Evolutionary conservation across 805 yeast species (phyloP).

Genomic region (Tetrapisispora namnaoensis): DNA sequence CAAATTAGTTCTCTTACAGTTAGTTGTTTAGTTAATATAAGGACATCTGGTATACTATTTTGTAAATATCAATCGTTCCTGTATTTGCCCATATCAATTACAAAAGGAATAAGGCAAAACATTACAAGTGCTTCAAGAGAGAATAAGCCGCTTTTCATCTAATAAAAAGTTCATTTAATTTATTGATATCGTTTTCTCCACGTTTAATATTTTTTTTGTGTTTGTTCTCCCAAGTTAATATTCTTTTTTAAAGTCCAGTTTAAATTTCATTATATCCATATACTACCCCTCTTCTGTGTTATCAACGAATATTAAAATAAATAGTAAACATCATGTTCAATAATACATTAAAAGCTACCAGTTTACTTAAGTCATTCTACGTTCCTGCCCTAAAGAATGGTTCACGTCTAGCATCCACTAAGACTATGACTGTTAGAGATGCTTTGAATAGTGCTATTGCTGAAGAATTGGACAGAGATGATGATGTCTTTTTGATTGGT

Average conservation of each 20-base stretch:
- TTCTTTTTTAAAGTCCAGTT: neutral
- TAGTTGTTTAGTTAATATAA: too few relatives aligned
- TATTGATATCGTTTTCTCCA: too few relatives aligned
- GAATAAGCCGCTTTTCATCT: too few relatives aligned
- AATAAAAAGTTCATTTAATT: too few relatives aligned
- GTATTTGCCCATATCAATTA: neutral
- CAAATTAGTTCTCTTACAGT: too few relatives aligned
- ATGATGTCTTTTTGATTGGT: constrained; percentile 90
- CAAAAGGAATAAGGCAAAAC: neutral
- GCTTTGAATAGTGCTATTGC: constrained; percentile 92
- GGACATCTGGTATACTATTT: neutral
- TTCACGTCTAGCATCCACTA: constrained; percentile 32
- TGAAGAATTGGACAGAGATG: constrained; percentile 95
- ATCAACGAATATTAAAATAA: neutral
- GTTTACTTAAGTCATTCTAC: neutral
- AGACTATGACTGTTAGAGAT: constrained; percentile 86
- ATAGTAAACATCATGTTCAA: neutral
- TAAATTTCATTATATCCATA: neutral
- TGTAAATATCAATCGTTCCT: too few relatives aligned
- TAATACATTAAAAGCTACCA: constrained; percentile 1
- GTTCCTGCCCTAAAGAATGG: neutral
- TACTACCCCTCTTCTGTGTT: neutral
- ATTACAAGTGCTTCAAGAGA: neutral
- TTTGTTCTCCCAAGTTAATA: neutral
- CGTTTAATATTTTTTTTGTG: neutral